phyloP scores from a whole-genome alignment of 495 filamentous ascomycete species.

The Astrothelium macrocarpum region DNA sequence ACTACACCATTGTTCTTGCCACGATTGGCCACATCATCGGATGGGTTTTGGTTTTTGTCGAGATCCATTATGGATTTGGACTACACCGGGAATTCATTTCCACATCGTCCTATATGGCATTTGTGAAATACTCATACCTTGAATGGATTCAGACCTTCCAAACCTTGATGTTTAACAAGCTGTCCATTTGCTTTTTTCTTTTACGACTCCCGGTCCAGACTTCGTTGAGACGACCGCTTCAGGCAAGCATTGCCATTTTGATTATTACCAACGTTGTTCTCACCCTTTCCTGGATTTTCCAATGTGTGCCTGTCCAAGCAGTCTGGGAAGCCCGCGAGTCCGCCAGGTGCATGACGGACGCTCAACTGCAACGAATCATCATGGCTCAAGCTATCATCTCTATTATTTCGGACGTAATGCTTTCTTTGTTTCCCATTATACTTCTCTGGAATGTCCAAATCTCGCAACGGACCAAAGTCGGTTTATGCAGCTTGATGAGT shows the following conservation, averaged over 20 bases:
- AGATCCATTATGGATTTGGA: not conserved
- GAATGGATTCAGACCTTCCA: slow-evolving; percentile 2
- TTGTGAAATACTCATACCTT: not conserved
- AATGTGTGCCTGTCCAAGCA: not conserved
- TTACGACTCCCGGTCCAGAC: slow-evolving; percentile 60
- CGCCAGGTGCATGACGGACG: not conserved
- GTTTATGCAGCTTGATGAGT: not conserved
- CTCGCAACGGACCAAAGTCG: not conserved
- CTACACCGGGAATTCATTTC: not conserved
- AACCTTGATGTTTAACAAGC: slow-evolving; percentile 43
- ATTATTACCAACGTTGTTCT: not conserved
- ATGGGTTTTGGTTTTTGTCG: not conserved
- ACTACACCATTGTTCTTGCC: not conserved
- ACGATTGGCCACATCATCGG: not conserved
- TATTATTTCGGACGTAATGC: not conserved
- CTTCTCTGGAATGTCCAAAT: slow-evolving; percentile 2
- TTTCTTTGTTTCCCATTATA: not conserved
- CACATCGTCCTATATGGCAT: not conserved
- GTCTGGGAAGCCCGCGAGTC: not conserved
- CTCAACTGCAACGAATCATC: slow-evolving; percentile 1
- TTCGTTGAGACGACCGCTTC: not conserved
- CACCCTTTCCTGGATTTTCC: not conserved
- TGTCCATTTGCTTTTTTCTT: slow-evolving; percentile 68
- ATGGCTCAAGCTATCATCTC: not conserved
- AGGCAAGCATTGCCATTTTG: not conserved